phyloP scores from a whole-genome alignment of 1,139 yeast genomes.

The Suhomyces maxii region DNA sequence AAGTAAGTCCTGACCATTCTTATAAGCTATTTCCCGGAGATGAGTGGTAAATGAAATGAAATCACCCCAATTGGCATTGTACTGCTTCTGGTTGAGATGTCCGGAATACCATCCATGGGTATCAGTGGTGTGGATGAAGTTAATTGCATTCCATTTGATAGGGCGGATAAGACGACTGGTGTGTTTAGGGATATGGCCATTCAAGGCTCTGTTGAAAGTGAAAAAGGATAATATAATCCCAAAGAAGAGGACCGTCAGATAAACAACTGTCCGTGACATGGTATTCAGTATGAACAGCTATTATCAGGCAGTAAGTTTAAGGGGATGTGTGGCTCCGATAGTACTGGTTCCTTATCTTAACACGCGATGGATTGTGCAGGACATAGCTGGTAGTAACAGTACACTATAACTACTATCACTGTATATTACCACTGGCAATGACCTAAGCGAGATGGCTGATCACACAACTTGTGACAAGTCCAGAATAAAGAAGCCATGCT shows the following conservation, averaged over 20 bases:
- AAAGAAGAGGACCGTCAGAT: neutral
- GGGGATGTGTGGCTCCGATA: constrained; percentile 84
- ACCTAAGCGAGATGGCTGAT: neutral
- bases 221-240: constrained; percentile 1
- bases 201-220: constrained; percentile 1
- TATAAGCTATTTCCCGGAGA: constrained; percentile 46
- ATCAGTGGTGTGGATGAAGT: constrained; percentile 90
- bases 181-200: neutral
- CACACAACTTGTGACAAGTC: too few species aligned
- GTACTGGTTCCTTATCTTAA: constrained; percentile 76
- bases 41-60: constrained; percentile 66
- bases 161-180: constrained; percentile 31
- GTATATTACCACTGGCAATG: neutral
- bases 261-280: constrained; percentile 1
- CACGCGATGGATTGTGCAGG: constrained; percentile 91
- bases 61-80: constrained; percentile 92
- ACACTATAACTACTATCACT: too few species aligned
- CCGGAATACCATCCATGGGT: constrained; percentile 97
- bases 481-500: too few species aligned
- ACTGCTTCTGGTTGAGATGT: constrained; percentile 71
- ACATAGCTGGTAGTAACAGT: too few species aligned
- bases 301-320: constrained; percentile 30
- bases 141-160: constrained; percentile 66
- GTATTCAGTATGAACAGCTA: neutral
- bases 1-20: constrained; percentile 58